Percentiles rank a stretch among this genome's conserved stretches.
phyloP scores from a whole-genome alignment of 2,329 filamentous ascomycete genomes.

The Sordariomycetes sp. region DNA sequence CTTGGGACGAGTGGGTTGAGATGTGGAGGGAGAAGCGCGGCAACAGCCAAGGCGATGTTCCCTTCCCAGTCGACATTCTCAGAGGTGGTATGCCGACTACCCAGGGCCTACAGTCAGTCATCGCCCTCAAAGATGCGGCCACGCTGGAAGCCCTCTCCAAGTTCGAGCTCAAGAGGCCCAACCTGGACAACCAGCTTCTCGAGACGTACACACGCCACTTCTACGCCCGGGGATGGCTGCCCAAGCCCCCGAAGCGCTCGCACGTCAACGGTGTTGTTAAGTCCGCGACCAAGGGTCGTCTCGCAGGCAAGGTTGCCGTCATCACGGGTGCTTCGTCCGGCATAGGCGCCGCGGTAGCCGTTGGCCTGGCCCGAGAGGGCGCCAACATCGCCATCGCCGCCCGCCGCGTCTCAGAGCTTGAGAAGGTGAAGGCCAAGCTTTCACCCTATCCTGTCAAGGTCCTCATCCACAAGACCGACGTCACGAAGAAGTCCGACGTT shows the following conservation, averaged over 20 bases:
- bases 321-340: conserved; percentile 75
- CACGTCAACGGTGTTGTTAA: conserved; percentile 13
- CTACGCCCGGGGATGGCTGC: conserved; percentile 71
- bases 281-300: conserved; percentile 36
- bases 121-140: conserved; percentile 61
- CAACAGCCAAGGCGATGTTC: conserved; percentile 56
- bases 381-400: conserved; percentile 65
- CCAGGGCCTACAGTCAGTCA: conserved; percentile 61
- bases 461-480: conserved; percentile 61
- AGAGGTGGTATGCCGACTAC: conserved; percentile 72
- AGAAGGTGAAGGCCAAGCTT: conserved; percentile 55
- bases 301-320: conserved; percentile 62
- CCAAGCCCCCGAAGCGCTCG: conserved; percentile 46
- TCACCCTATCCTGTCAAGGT: conserved; percentile 52
- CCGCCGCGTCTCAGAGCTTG: conserved; percentile 59
- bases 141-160: conserved; percentile 50
- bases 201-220: conserved; percentile 74
- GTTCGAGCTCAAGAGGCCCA: conserved; percentile 51
- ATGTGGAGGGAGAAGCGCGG: conserved; percentile 66
- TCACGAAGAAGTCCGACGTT: conserved; percentile 58
- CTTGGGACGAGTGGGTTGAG: conserved; percentile 66
- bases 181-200: conserved; percentile 60
- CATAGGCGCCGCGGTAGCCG: conserved; percentile 67
- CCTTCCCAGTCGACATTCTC: conserved; percentile 71
- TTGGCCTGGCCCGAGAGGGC: conserved; percentile 60